Percentiles rank a stretch among this genome's conserved stretches.
phyloP scores from a whole-genome alignment of 2,329 filamentous ascomycete species.

The Colletotrichum tropicicola region DNA sequence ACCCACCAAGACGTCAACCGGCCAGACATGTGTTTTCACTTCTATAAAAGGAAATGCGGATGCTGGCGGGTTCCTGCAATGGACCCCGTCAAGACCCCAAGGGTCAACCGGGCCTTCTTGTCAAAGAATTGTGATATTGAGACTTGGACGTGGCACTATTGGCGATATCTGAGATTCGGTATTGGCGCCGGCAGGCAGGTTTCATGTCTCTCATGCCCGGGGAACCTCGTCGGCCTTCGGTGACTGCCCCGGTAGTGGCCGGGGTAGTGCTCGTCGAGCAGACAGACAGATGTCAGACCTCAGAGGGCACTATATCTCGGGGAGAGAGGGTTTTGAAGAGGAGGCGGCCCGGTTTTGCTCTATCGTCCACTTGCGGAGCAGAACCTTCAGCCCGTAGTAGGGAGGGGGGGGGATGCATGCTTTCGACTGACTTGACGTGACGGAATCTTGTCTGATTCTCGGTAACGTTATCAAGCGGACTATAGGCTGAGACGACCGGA shows the following conservation, averaged over 20 bases:
- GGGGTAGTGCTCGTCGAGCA: not conserved
- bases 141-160: slow-evolving; percentile 6
- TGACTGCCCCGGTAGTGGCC: not conserved
- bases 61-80: too few relatives aligned
- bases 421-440: slow-evolving; percentile 2
- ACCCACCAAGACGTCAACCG: not conserved
- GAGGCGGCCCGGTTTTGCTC: not conserved
- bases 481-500: slow-evolving; percentile 2
- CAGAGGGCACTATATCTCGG: not conserved
- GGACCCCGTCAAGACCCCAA: too few relatives aligned
- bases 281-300: not conserved
- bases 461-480: not conserved
- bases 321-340: slow-evolving; percentile 1
- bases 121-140: not conserved
- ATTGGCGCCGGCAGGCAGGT: not conserved
- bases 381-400: not conserved
- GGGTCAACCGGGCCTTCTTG: not conserved
- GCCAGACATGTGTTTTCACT: not conserved
- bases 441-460: not conserved
- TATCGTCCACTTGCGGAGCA: not conserved
- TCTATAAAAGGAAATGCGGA: not conserved
- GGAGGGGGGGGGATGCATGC: not conserved
- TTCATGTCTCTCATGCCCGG: slow-evolving; percentile 11
- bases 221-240: slow-evolving; percentile 6
- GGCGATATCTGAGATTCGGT: not conserved